Base-by-base conservation (phyloP, 176 grass and related monocot species). In the Eleusine indica region DNA sequence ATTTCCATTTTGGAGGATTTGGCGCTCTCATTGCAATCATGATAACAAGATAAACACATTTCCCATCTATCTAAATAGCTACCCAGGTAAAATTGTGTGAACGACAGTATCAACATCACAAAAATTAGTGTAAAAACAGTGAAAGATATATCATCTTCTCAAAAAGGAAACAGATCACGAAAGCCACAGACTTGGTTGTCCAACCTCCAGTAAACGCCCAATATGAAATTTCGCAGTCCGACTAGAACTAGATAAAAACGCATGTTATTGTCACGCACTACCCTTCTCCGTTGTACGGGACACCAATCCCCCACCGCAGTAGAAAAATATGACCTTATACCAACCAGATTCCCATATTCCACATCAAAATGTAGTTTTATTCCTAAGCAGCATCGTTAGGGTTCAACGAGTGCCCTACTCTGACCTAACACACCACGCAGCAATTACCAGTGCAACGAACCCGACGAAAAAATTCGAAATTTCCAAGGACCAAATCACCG, bases 191-290 rank as follows among this genome's bases (percentile, higher is more conserved):
- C 68, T 56, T 14, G 37, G 57, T 38, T 3, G 25, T 46, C 54
- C 44, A 0, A 51, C 48, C 46, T 25, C 9, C 25, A 57, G 10
- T 35, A 30, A 42, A 28, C 19, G 19, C 61, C 13, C 17, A 68
- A 22, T 62, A 73, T 37, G 35, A 66, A 66, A 52, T 43, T 57
- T 0, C 7, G 9, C 2, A 18, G 37, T 42, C 43, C 6, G 0
- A 47, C 56, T 37, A 73, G 56, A 22, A 65, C 28, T 65, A 78
- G 49, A 18, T 18, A 73, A 80, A 44, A 80, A 44, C 68, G 73
- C 75, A 47, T 35, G 43, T 0, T 30, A 68, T 14, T 10, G 4
- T 35, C 46, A 39, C 32, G 25, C 11, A 41, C 32, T 3, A 8
- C 51, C 5, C 66, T 58, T 14, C 7, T 58, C 21, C 14, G 29